Conservation (phyloP, 208 protist genomes). For the Acanthamoeba culbertsoni region DNA sequence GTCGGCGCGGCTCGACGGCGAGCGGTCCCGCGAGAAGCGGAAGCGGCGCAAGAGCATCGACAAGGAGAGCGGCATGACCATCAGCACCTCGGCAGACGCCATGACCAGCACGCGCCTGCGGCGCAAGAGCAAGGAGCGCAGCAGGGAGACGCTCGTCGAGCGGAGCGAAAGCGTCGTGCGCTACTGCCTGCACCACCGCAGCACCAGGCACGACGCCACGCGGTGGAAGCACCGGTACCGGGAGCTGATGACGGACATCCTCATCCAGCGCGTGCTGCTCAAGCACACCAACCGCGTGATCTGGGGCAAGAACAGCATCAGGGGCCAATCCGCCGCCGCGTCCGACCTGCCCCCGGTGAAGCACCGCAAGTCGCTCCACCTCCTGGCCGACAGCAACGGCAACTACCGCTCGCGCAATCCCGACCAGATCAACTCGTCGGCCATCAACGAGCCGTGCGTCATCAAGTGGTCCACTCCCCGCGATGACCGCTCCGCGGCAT, state of each 20-base stretch:
- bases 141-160: neutral
- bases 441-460: neutral
- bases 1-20: neutral
- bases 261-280: slow-evolving; percentile 28
- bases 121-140: neutral
- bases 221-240: slow-evolving; percentile 12
- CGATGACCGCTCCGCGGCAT: neutral
- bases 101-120: too few relatives aligned
- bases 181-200: neutral
- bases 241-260: neutral
- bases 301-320: slow-evolving; percentile 48
- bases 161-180: neutral
- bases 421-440: neutral
- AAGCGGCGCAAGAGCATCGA: neutral
- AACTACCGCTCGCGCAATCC: neutral
- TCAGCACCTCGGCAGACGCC: neutral
- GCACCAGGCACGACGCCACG: neutral
- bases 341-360: neutral
- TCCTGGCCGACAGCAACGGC: neutral
- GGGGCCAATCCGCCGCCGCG: neutral
- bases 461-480: neutral
- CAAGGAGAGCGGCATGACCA: neutral
- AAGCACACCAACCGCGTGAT: slow-evolving; percentile 40
- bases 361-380: slow-evolving; percentile 17
- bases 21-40: neutral